Evolutionary conservation across 1,139 yeast genomes (phyloP).

Genomic region (Scheffersomyces segobiensis): DNA sequence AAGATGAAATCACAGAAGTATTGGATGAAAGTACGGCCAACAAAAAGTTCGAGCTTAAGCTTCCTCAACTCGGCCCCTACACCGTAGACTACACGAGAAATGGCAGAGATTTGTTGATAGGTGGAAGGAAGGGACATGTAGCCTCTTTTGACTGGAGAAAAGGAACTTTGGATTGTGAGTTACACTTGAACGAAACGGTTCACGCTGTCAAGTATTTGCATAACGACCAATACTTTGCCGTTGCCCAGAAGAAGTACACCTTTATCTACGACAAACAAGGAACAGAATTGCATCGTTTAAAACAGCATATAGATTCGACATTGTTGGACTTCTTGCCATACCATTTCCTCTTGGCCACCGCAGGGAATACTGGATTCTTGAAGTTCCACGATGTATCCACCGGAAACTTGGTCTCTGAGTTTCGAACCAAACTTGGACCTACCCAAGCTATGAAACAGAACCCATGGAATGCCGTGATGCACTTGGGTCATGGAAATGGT

Average conservation of each 20-base stretch:
- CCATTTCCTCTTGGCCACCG: conserved; percentile 83
- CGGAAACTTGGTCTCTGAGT: conserved; percentile 80
- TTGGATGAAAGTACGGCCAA: conserved; percentile 78
- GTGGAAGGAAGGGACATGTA: conserved; percentile 91
- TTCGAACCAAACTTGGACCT: conserved; percentile 87
- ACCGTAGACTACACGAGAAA: conserved; percentile 77
- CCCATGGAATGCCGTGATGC: conserved; percentile 94
- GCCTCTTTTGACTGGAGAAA: conserved; percentile 96
- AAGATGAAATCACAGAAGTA: conserved; percentile 72
- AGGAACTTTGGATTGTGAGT: conserved; percentile 78
- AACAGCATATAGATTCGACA: conserved; percentile 86
- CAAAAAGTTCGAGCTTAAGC: conserved; percentile 72
- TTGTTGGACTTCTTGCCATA: conserved; percentile 87
- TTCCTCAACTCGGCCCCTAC: conserved; percentile 88
- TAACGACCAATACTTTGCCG: conserved; percentile 92
- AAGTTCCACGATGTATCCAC: conserved; percentile 96
- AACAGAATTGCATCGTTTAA: conserved; percentile 85
- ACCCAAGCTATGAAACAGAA: conserved; percentile 86
- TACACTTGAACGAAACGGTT: conserved; percentile 85
- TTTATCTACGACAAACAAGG: conserved; percentile 92
- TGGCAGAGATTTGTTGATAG: conserved; percentile 81
- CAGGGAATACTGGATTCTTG: conserved; percentile 84
- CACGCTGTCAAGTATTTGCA: conserved; percentile 88
- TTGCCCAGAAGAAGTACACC: conserved; percentile 93
- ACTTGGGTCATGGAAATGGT: conserved; percentile 92